Evolutionary conservation across 805 yeast species (phyloP), one percentile per base, ranked within the genome.

Genomic region (Wickerhamiella hasegawae): DNA sequence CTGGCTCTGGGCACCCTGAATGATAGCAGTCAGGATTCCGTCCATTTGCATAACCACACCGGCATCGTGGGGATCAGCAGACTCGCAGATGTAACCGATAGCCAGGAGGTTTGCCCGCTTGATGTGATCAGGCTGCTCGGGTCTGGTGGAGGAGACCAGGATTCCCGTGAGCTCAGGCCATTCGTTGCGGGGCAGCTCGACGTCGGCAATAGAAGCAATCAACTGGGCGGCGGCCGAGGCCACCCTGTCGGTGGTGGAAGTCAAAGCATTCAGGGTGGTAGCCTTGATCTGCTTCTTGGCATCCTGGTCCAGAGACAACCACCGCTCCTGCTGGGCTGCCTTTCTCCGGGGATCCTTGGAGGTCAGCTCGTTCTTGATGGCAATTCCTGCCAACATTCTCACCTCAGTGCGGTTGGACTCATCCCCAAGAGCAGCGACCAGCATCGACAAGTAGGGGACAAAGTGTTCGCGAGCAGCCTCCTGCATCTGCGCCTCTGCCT

Each of bases 131-230:
- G 85, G 79, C 51, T 76, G 75, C 33, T 75, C 82, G 5, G 78
- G 65, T 48, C 73, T 73, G 22, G 97, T 90, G 58, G 83, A 82
- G 42, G 78, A 83, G 32, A 90, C 87, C 51, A 90, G 77, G 28
- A 71, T 69, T 36, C 75, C 71, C 61, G 87, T 81, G 50, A 90
- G 67, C 41, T 79, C 87, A 19, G 77, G 74, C 98, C 98, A 90
- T 52, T 78, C 82, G 44, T 68, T 67, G 42, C 77, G 63, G 31
- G 96, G 96, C 44, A 90, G 66, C 55, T 90, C 98, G 38, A 87
- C 81, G 43, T 77, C 87, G n/a, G 96, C 98, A 48, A 90, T 81
- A 9, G 96, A 93, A 23, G 97, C 94, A 34, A 90, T 87, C 45
- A 87, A 66, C 62, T 87, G 96, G 18, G 98, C 94, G 18, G 87